Conservation (phyloP, 1,284 basidiomycete species). For the Pascua sp. region DNA sequence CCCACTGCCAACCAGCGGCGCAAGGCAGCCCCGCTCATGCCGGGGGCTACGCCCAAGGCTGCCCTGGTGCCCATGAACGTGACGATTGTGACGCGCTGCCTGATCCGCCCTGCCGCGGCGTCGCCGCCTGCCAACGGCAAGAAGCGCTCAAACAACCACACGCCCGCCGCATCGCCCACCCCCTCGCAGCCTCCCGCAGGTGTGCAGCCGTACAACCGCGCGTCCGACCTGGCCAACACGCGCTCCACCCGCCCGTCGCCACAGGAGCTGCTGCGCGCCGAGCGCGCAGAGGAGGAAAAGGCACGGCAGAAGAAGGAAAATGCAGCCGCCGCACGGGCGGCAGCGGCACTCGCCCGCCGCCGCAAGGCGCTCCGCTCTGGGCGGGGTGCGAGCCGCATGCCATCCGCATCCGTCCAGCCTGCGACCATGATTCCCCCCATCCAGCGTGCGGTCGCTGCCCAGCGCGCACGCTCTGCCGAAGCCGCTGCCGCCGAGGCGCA, state of each 20-base stretch:
- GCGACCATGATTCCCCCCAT: constrained; percentile 19
- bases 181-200: constrained; percentile 4
- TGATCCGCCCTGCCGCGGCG: constrained; percentile 12
- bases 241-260: constrained; percentile 31
- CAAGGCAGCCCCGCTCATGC: constrained; percentile 5
- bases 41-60: constrained; percentile 8
- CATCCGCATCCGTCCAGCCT: constrained; percentile 5
- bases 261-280: constrained; percentile 24
- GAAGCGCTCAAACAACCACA: constrained; percentile 15
- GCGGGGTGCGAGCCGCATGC: constrained; percentile 8
- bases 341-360: constrained; percentile 21
- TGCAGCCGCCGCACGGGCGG: constrained; percentile 28
- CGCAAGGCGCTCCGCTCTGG: constrained; percentile 15
- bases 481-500: constrained; percentile 9
- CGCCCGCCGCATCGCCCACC: constrained; percentile 15
- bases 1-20: constrained; percentile 14
- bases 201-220: constrained; percentile 33
- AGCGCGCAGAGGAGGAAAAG: constrained; percentile 28
- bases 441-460: constrained; percentile 18
- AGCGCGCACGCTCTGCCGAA: constrained; percentile 18
- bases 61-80: constrained; percentile 27
- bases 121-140: constrained; percentile 4
- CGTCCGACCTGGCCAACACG: constrained; percentile 31
- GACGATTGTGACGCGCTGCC: constrained; percentile 33
- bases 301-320: constrained; percentile 30